A percentile compares a stretch with the other conserved stretches of the same genome.
phyloP scores from a whole-genome alignment of 345 rosid species.

The Eucalyptus microcorys region DNA sequence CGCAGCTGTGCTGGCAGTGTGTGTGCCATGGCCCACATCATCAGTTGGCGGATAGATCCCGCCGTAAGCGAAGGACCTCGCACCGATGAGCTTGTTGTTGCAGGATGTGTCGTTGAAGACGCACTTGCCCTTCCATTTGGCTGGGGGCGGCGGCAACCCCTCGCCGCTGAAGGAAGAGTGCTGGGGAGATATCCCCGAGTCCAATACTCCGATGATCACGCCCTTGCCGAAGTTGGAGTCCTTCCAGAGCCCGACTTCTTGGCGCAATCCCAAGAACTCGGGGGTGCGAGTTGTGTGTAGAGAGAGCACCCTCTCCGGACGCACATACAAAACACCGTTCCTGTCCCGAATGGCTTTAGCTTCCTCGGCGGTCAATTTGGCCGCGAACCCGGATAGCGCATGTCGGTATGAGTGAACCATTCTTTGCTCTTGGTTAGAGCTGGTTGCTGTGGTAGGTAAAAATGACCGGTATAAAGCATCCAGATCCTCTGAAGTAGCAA shows the following conservation, averaged over 20 bases:
- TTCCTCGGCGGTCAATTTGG: slow-evolving; percentile 20
- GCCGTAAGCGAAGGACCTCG: slow-evolving; percentile 11
- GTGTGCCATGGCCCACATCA: slow-evolving; percentile 42
- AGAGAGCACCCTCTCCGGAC: slow-evolving; percentile 10
- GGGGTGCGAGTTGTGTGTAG: slow-evolving; percentile 44
- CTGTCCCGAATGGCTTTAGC: slow-evolving; percentile 7
- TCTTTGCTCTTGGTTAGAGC: neutral
- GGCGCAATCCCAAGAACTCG: slow-evolving; percentile 22
- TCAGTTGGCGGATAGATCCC: slow-evolving; percentile 9
- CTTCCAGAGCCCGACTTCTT: slow-evolving; percentile 15
- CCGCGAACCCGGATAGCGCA: slow-evolving; percentile 22
- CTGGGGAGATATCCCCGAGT: slow-evolving; percentile 25
- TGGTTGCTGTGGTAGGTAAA: neutral
- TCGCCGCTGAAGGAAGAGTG: slow-evolving; percentile 33
- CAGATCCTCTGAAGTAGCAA: neutral
- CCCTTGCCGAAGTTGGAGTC: slow-evolving; percentile 26
- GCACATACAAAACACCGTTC: slow-evolving; percentile 18
- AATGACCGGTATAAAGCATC: slow-evolving; percentile 12
- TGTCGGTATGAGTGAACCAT: slow-evolving; percentile 14
- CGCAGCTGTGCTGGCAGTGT: slow-evolving; percentile 45
- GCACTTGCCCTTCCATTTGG: slow-evolving; percentile 39
- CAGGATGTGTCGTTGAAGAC: slow-evolving; percentile 22
- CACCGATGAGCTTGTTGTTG: slow-evolving; percentile 56
- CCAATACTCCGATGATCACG: slow-evolving; percentile 35
- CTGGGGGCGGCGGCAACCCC: slow-evolving; percentile 31